Evolutionary conservation across 202 grass and related monocot genomes (phyloP).

Genomic region (Setaria italica): DNA sequence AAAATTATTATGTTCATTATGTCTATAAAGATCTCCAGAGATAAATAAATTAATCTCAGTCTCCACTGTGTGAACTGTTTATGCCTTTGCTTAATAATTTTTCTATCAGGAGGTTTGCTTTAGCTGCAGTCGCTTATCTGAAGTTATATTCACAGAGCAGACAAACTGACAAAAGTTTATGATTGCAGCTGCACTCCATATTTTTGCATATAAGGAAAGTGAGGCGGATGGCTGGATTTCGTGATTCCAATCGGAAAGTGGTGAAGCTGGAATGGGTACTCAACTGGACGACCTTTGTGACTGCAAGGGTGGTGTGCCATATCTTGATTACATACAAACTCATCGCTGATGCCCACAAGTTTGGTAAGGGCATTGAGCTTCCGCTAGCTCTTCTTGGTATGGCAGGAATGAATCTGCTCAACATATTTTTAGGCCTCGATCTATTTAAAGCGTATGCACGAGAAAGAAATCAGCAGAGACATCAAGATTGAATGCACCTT

Average conservation of each 20-base stretch:
- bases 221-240: slow-evolving; percentile 77
- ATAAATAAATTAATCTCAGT: neutral
- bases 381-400: slow-evolving; percentile 84
- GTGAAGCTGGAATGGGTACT: slow-evolving; percentile 93
- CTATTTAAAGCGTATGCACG: slow-evolving; percentile 68
- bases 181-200: slow-evolving; percentile 81
- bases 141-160: slow-evolving; percentile 24
- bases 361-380: slow-evolving; percentile 83
- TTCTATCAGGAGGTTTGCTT: neutral
- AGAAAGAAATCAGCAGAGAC: slow-evolving; percentile 71
- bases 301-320: slow-evolving; percentile 70
- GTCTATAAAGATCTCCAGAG: slow-evolving; percentile 16
- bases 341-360: slow-evolving; percentile 78
- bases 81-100: neutral
- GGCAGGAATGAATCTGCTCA: slow-evolving; percentile 93
- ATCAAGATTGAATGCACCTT: slow-evolving; percentile 60
- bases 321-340: slow-evolving; percentile 85
- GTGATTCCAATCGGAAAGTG: slow-evolving; percentile 56
- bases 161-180: slow-evolving; percentile 34
- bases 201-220: slow-evolving; percentile 91
- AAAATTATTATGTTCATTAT: slow-evolving; percentile 28
- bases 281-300: slow-evolving; percentile 82
- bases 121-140: slow-evolving; percentile 13
- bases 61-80: slow-evolving; percentile 2
- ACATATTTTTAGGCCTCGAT: slow-evolving; percentile 82